A percentile compares a stretch with the other conserved stretches of the same genome.
Evolutionary conservation across 1,284 basidiomycete species (phyloP).

Genomic region (Leccinum solheimii): DNA sequence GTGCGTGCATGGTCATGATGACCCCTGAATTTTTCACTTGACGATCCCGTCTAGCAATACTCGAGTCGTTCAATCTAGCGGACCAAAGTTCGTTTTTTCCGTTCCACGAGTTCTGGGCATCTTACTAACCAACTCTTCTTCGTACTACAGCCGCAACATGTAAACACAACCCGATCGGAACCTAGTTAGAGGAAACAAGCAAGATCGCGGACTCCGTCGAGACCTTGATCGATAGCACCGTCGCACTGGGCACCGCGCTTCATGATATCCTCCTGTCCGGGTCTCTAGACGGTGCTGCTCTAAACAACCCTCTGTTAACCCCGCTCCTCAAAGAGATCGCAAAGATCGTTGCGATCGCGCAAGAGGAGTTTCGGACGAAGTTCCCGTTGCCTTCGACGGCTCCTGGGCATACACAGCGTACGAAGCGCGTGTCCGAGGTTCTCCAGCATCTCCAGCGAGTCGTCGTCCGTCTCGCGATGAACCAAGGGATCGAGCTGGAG

Average conservation of each 20-base stretch:
- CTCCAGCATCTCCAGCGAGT: conserved; percentile 2
- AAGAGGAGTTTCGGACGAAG: conserved; percentile 6
- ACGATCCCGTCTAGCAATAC: background rate
- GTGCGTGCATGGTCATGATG: conserved; percentile 2
- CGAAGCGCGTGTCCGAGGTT: background rate
- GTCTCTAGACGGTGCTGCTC: background rate
- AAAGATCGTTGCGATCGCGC: background rate
- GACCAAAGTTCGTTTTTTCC: conserved; percentile 1
- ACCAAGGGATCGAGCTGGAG: background rate
- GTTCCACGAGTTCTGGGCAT: background rate
- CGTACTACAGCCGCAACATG: background rate
- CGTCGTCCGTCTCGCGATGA: conserved; percentile 5
- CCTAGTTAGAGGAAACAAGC: conserved; percentile 4
- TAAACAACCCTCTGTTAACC: background rate
- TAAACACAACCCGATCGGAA: background rate
- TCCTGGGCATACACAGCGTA: conserved; percentile 12
- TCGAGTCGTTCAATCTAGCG: background rate
- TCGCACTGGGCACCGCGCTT: background rate
- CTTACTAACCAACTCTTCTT: background rate
- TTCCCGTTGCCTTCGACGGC: conserved; percentile 14
- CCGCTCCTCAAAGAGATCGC: background rate
- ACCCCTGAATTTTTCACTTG: background rate
- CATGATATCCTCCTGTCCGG: background rate
- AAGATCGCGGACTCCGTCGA: conserved; percentile 7
- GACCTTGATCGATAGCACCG: conserved; percentile 3